Conservation (phyloP, 257 asterid genomes). For the Solanum verrucosum region DNA sequence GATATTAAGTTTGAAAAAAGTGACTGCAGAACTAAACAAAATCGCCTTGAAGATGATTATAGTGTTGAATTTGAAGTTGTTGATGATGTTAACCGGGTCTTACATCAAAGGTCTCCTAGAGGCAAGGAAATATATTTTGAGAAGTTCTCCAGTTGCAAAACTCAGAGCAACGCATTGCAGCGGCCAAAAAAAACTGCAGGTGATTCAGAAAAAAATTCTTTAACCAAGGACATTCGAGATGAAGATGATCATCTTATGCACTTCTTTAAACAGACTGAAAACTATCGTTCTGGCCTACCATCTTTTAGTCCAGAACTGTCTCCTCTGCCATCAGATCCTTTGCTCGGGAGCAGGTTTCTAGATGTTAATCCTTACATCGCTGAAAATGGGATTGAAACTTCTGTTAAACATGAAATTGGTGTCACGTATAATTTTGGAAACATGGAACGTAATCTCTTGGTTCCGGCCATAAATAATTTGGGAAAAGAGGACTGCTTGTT, state of each 20-base stretch:
- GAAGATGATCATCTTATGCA: slow-evolving; percentile 15
- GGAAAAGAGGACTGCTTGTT: slow-evolving; percentile 26
- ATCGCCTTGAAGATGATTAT: slow-evolving; percentile 25
- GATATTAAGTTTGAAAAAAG: slow-evolving; percentile 23
- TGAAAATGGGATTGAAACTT: slow-evolving; percentile 15
- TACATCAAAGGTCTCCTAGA: slow-evolving; percentile 20
- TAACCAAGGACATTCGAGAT: slow-evolving; percentile 6
- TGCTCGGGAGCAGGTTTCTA: slow-evolving; percentile 13
- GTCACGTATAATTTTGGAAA: slow-evolving; percentile 11
- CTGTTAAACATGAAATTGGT: slow-evolving; percentile 14
- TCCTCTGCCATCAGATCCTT: slow-evolving; percentile 23
- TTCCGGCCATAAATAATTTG: slow-evolving; percentile 9
- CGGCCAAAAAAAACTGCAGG: slow-evolving; percentile 13
- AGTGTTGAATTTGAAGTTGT: slow-evolving; percentile 11
- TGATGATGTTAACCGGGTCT: slow-evolving; percentile 17
- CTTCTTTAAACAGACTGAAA: slow-evolving; percentile 13
- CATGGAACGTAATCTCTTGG: slow-evolving; percentile 12
- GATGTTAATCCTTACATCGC: slow-evolving; percentile 19
- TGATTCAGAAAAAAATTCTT: slow-evolving; percentile 18
- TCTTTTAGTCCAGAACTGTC: slow-evolving; percentile 32
- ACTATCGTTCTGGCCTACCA: slow-evolving; percentile 17
- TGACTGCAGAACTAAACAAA: slow-evolving; percentile 14
- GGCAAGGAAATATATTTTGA: slow-evolving; percentile 18
- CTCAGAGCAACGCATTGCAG: slow-evolving; percentile 17
- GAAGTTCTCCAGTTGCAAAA: slow-evolving; percentile 25